Conservation (phyloP, 805 yeast genomes). For the Yamadazyma insecticola region DNA sequence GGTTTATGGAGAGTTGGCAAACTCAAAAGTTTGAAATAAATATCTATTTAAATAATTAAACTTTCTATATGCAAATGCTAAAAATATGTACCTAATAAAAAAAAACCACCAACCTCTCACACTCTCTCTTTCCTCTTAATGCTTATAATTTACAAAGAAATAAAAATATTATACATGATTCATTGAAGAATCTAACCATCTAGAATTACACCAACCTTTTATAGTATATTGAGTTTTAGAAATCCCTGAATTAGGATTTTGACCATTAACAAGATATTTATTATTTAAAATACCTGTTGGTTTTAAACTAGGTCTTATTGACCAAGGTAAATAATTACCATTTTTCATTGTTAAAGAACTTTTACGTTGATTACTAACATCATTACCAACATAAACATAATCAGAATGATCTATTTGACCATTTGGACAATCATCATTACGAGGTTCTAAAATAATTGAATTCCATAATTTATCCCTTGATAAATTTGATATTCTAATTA, state of each 20-base stretch:
- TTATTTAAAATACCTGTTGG: constrained; percentile 32
- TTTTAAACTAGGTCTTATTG: constrained; percentile 14
- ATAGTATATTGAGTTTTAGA: constrained; percentile 45
- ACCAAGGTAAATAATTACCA: constrained; percentile 24
- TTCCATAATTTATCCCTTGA: constrained; percentile 52
- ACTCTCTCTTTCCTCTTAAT: too few species aligned
- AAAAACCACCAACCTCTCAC: too few species aligned
- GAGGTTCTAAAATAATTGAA: constrained; percentile 48
- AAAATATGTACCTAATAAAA: too few species aligned
- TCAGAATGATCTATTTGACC: constrained; percentile 14
- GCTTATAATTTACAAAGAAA: too few species aligned
- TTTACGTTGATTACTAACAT: constrained; percentile 3
- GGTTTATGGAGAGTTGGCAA: too few species aligned
- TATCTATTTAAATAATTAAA: too few species aligned
- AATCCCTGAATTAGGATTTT: constrained; percentile 34
- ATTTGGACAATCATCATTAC: constrained; percentile 34
- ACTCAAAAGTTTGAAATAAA: too few species aligned
- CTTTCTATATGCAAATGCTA: too few species aligned
- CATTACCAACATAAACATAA: constrained; percentile 21
- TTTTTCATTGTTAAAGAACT: constrained; percentile 14
- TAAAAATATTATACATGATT: too few species aligned
- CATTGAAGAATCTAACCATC: too few species aligned
- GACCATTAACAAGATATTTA: constrained; percentile 22
- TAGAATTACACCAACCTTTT: constrained; percentile 45
- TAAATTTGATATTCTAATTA: constrained; percentile 32